Percentiles rank a stretch among this genome's conserved stretches.
Conservation (phyloP, 495 filamentous ascomycete genomes). For the Talaromyces thailandensis region DNA sequence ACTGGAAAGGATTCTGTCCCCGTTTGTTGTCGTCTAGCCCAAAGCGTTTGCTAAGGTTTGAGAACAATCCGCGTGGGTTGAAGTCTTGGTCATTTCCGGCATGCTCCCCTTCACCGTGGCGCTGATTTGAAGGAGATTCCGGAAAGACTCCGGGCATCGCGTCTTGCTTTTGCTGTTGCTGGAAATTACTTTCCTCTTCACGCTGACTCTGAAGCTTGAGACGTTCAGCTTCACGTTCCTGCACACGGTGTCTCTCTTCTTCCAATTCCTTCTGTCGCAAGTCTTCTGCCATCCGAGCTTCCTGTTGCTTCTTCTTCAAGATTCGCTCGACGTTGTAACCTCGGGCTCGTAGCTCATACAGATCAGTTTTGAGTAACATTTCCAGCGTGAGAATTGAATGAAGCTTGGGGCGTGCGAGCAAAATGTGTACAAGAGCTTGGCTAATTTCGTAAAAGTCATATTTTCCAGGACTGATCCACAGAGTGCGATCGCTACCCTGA, state of each 20-base stretch:
- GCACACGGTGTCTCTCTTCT: slow-evolving; percentile 55
- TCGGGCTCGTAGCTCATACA: slow-evolving; percentile 66
- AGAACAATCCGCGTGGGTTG: slow-evolving; percentile 49
- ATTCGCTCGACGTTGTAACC: slow-evolving; percentile 96
- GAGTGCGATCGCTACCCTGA: slow-evolving; percentile 30
- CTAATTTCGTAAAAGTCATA: slow-evolving; percentile 86
- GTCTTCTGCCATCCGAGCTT: slow-evolving; percentile 77
- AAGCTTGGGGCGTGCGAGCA: slow-evolving; percentile 76
- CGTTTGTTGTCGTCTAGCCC: slow-evolving; percentile 47
- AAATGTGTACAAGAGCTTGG: slow-evolving; percentile 64
- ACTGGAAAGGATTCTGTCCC: slow-evolving; percentile 47
- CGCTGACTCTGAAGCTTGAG: slow-evolving; percentile 24
- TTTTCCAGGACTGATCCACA: slow-evolving; percentile 52
- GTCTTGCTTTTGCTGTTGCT: slow-evolving; percentile 10
- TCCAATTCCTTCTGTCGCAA: slow-evolving; percentile 68
- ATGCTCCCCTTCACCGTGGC: slow-evolving; percentile 11
- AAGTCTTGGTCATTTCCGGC: slow-evolving; percentile 20
- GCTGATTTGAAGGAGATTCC: slow-evolving; percentile 45
- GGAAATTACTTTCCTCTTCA: slow-evolving; percentile 15
- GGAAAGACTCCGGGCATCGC: slow-evolving; percentile 63
- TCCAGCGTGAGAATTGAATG: slow-evolving; percentile 81
- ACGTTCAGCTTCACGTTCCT: slow-evolving; percentile 54
- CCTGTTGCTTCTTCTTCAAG: slow-evolving; percentile 70
- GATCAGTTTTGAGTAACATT: slow-evolving; percentile 72
- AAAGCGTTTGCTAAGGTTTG: slow-evolving; percentile 52